phyloP scores from a whole-genome alignment of 257 asterid genomes.

The Schizonepeta tenuifolia region DNA sequence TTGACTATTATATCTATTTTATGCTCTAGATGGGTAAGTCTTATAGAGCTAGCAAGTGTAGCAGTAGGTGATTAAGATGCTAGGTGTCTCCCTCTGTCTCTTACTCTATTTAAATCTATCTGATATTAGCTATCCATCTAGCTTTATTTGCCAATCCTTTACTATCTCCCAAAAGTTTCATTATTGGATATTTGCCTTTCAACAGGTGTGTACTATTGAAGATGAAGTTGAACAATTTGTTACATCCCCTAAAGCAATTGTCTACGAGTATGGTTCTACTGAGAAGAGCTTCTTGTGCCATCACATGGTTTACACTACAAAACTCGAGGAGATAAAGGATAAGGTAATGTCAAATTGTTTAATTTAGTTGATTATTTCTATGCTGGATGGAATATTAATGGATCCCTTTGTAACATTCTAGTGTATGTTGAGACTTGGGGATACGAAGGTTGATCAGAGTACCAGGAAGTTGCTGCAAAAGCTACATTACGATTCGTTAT shows the following conservation, averaged over 20 bases:
- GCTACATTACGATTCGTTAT: conserved; percentile 64
- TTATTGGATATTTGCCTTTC: conserved; percentile 31
- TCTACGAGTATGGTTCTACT: conserved; percentile 59
- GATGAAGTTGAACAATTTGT: conserved; percentile 70
- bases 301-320: conserved; percentile 40
- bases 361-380: conserved; percentile 28
- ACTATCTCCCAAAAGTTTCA: conserved; percentile 21
- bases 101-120: neutral
- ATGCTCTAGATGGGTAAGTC: conserved; percentile 9
- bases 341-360: conserved; percentile 60
- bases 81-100: neutral
- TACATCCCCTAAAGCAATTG: conserved; percentile 67
- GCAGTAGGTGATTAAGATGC: neutral
- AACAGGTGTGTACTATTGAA: conserved; percentile 79
- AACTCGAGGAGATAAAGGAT: conserved; percentile 73
- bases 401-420: conserved; percentile 44
- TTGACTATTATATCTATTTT: conserved; percentile 6
- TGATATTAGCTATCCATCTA: neutral
- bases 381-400: conserved; percentile 24
- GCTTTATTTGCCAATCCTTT: conserved; percentile 1
- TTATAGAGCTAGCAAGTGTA: neutral
- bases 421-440: conserved; percentile 60
- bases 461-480: conserved; percentile 60
- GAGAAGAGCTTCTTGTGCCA: conserved; percentile 41
- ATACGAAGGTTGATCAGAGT: conserved; percentile 51